Conservation (phyloP, 805 yeast genomes). For the Metschnikowia cubensis region DNA sequence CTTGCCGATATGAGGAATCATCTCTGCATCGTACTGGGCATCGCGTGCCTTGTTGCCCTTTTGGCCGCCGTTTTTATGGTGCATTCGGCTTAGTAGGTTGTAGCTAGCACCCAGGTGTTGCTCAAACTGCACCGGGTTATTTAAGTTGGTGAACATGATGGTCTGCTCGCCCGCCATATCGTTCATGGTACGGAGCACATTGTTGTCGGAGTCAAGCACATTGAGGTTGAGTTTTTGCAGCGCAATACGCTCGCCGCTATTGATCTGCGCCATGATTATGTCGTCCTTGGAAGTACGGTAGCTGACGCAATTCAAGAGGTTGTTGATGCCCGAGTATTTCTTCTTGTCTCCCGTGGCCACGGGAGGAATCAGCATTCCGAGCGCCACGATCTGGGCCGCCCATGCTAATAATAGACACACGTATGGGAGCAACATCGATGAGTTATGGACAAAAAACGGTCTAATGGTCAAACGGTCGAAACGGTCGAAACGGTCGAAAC, state of each 20-base stretch:
- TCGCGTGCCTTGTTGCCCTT: conserved; percentile 10
- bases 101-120: conserved; percentile 7
- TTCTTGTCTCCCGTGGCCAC: conserved; percentile 27
- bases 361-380: conserved; percentile 37
- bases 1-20: conserved; percentile 22
- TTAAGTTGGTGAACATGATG: conserved; percentile 35
- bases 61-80: not conserved
- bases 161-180: conserved; percentile 29
- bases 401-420: conserved; percentile 1
- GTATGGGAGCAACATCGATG: too few relatives aligned
- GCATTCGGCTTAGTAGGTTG: conserved; percentile 2
- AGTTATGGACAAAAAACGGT: too few relatives aligned
- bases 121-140: conserved; percentile 24
- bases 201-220: conserved; percentile 36
- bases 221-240: conserved; percentile 35
- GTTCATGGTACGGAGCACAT: conserved; percentile 29
- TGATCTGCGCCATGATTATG: conserved; percentile 30
- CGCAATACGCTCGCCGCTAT: conserved; percentile 27
- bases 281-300: conserved; percentile 37
- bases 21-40: conserved; percentile 13
- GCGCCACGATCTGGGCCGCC: conserved; percentile 12
- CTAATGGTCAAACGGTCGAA: too few relatives aligned
- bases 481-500: too few relatives aligned
- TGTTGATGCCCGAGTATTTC: conserved; percentile 26
- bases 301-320: conserved; percentile 34